Evolutionary conservation across 1,139 yeast genomes (phyloP).

Genomic region (Geotrichum cucujoidarum): DNA sequence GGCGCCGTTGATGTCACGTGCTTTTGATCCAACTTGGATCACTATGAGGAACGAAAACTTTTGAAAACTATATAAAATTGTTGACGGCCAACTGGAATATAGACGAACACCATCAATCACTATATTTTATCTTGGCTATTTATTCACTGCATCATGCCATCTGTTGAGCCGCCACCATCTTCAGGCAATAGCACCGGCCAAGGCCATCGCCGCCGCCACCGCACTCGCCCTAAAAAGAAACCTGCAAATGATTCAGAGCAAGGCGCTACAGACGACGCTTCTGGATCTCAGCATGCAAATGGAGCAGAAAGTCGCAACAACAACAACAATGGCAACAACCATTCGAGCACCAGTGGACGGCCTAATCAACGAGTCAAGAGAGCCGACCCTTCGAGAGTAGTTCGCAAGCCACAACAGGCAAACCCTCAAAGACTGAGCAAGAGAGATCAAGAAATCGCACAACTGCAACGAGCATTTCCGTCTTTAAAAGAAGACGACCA

Average conservation of each 20-base stretch:
- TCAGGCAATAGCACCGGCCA: too few species aligned
- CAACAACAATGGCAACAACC: too few species aligned
- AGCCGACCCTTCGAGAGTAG: constrained; percentile 19
- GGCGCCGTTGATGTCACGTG: too few species aligned
- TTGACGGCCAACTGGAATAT: too few species aligned
- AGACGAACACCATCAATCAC: too few species aligned
- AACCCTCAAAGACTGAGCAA: constrained; percentile 20
- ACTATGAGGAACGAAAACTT: too few species aligned
- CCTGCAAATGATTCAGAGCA: not conserved
- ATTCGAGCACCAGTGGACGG: too few species aligned
- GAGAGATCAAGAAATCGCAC: constrained; percentile 20
- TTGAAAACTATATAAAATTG: too few species aligned
- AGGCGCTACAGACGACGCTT: not conserved
- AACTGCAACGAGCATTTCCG: constrained; percentile 16
- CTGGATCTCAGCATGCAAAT: not conserved
- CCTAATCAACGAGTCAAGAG: constrained; percentile 16
- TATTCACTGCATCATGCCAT: too few species aligned
- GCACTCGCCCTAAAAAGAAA: not conserved
- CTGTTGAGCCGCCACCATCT: too few species aligned
- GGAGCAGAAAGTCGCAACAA: not conserved
- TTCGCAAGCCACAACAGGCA: constrained; percentile 24
- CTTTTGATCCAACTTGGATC: too few species aligned
- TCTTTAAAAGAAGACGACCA: constrained; percentile 4
- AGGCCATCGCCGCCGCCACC: constrained; percentile 1
- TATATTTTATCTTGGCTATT: too few species aligned